Evolutionary conservation across 202 grass and related monocot species (phyloP).

Genomic region (Schoenoplectus tabernaemontani): DNA sequence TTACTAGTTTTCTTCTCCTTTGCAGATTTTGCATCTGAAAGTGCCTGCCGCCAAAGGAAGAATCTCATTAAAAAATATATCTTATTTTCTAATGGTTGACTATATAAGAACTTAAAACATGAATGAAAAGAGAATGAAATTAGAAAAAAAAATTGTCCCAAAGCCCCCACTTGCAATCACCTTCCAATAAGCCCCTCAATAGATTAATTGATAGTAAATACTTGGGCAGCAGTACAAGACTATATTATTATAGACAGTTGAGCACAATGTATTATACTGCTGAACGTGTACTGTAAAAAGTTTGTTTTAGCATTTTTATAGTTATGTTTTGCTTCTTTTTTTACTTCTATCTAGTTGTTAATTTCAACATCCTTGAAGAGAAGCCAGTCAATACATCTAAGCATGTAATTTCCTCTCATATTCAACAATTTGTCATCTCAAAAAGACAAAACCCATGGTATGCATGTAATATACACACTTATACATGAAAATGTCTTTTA

Average conservation of each 20-base stretch:
- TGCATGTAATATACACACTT: background rate
- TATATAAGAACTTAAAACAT: background rate
- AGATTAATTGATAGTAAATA: background rate
- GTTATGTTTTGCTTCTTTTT: background rate
- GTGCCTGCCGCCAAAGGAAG: background rate
- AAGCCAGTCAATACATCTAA: background rate
- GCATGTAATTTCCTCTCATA: background rate
- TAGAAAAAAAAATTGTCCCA: background rate
- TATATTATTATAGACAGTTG: background rate
- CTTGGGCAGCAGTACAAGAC: background rate
- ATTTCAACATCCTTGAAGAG: conserved; percentile 11
- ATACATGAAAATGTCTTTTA: background rate
- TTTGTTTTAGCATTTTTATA: background rate
- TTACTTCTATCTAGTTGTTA: conserved; percentile 15
- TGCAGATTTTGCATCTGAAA: background rate
- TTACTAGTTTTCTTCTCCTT: background rate
- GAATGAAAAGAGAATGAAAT: background rate
- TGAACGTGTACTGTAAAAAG: background rate
- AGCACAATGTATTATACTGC: background rate
- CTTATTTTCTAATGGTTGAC: background rate
- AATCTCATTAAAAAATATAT: background rate
- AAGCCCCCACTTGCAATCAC: background rate
- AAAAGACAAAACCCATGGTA: conserved; percentile 27
- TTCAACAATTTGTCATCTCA: background rate
- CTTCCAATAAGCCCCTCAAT: background rate